A percentile compares a stretch with the other conserved stretches of the same genome.
These are phyloP conservation scores for Talaromyces sp. DNA, from an alignment of 2,329 filamentous ascomycete genomes.

Conservation along the genomic window DNA sequence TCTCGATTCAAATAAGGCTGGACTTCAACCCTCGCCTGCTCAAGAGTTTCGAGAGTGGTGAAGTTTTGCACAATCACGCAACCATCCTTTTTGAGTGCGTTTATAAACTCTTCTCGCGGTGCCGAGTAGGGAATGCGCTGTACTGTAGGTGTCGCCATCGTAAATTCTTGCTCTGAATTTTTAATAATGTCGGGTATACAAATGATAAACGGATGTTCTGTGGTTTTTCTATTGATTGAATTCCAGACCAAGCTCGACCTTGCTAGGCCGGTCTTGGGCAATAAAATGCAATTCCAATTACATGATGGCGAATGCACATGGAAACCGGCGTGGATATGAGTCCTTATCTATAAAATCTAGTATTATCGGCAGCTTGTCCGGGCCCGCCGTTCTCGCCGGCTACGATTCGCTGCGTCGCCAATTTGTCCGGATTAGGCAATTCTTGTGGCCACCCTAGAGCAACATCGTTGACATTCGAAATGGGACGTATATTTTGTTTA, in stretches of 20 bases:
- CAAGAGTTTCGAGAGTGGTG: conserved; percentile 22
- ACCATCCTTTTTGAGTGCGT: conserved; percentile 29
- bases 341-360: neutral
- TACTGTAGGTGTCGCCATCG: neutral
- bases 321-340: neutral
- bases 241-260: neutral
- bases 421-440: conserved; percentile 2
- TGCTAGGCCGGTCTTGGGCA: neutral
- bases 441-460: neutral
- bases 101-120: conserved; percentile 21
- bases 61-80: conserved; percentile 32
- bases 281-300: neutral
- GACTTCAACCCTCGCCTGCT: conserved; percentile 23
- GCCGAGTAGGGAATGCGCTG: conserved; percentile 8
- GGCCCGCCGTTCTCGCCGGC: neutral
- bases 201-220: neutral
- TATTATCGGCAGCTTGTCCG: neutral
- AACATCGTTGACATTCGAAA: neutral
- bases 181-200: neutral
- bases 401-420: conserved; percentile 1
- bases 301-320: neutral
- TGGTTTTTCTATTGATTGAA: neutral
- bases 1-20: conserved; percentile 24
- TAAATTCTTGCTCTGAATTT: no score
- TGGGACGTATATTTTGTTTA: neutral